Evolutionary conservation across 2,329 filamentous ascomycete genomes (phyloP).

Genomic region (Pezicula rhizophila): DNA sequence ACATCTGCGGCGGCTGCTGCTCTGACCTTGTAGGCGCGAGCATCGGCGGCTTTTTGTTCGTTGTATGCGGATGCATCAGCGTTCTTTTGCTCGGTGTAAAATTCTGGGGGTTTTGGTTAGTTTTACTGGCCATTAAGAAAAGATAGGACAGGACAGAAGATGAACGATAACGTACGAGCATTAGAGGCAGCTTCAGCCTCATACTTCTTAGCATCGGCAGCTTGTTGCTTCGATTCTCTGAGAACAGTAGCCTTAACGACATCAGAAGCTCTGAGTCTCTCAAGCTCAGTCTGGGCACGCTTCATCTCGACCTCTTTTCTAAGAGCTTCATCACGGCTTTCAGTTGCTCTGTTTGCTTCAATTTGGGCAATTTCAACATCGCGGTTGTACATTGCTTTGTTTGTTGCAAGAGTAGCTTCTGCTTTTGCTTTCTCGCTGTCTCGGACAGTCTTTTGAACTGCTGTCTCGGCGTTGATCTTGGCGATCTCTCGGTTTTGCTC

Average conservation of each 20-base stretch:
- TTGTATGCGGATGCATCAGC: slow-evolving; percentile 32
- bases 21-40: slow-evolving; percentile 38
- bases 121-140: too few species aligned
- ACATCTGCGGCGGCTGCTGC: slow-evolving; percentile 30
- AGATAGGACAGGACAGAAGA: background rate
- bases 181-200: slow-evolving; percentile 54
- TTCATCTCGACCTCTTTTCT: slow-evolving; percentile 72
- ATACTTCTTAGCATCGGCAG: slow-evolving; percentile 60
- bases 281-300: slow-evolving; percentile 73
- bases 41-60: slow-evolving; percentile 47
- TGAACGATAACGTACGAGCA: slow-evolving; percentile 28
- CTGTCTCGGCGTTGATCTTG: slow-evolving; percentile 80
- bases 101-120: slow-evolving; percentile 13
- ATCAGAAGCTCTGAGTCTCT: slow-evolving; percentile 69
- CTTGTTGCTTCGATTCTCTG: slow-evolving; percentile 63
- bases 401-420: slow-evolving; percentile 68
- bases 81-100: slow-evolving; percentile 36
- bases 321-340: slow-evolving; percentile 73
- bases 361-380: slow-evolving; percentile 74
- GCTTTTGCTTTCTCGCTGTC: slow-evolving; percentile 74
- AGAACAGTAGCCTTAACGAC: slow-evolving; percentile 71
- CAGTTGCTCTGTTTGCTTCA: slow-evolving; percentile 64
- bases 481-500: slow-evolving; percentile 80
- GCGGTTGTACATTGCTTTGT: slow-evolving; percentile 65
- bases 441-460: slow-evolving; percentile 74